Evolutionary conservation across 768 basidiomycete species (phyloP).

Genomic region (Piloderma croceum): DNA sequence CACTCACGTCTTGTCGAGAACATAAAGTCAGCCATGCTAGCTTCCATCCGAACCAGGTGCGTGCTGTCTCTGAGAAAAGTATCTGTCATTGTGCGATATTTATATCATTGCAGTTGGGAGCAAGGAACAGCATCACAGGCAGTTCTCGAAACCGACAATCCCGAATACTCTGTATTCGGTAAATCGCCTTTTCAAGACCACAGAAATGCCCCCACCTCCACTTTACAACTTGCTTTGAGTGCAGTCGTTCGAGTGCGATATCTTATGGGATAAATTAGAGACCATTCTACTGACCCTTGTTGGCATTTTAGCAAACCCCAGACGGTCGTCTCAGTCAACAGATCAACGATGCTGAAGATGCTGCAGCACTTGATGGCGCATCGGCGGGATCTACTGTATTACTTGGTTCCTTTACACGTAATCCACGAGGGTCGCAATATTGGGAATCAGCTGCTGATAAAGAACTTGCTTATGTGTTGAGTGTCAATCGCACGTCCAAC

Average conservation of each 20-base stretch:
- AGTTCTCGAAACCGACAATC: constrained; percentile 19
- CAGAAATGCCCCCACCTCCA: constrained; percentile 13
- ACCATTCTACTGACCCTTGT: too few relatives aligned
- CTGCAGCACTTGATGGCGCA: constrained; percentile 24
- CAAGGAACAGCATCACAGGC: constrained; percentile 24
- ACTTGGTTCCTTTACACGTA: constrained; percentile 9
- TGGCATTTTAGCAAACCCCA: too few relatives aligned
- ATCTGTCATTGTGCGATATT: background rate
- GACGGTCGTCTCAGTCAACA: constrained; percentile 24
- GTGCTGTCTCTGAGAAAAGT: background rate
- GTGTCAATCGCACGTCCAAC: constrained; percentile 42
- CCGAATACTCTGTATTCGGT: constrained; percentile 23
- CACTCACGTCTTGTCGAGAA: background rate
- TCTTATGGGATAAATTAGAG: too few relatives aligned
- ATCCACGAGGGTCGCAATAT: constrained; percentile 12
- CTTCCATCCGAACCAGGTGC: constrained; percentile 24
- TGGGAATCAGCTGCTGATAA: constrained; percentile 18
- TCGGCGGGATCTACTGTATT: constrained; percentile 21
- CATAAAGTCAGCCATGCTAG: constrained; percentile 18
- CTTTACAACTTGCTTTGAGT: constrained; percentile 22
- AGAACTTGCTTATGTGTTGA: constrained; percentile 19
- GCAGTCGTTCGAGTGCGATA: constrained; percentile 22
- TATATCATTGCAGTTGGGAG: constrained; percentile 19
- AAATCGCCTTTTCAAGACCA: constrained; percentile 13
- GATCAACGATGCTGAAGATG: constrained; percentile 21